Conservation (phyloP, 2,329 filamentous ascomycete species). For the Exophiala bonariae region DNA sequence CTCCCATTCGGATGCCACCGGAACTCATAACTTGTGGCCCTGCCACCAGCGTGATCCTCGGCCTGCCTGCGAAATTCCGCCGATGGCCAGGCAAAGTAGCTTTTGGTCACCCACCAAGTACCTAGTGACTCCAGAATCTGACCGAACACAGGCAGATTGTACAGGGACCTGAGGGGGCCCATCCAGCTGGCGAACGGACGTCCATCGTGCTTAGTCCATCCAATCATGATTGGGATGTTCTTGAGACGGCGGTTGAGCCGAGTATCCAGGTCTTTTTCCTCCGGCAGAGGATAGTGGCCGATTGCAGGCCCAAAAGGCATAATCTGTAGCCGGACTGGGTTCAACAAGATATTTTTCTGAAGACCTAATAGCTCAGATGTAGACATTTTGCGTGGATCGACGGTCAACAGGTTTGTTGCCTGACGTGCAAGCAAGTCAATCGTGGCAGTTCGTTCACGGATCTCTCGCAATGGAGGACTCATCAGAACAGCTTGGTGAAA, state of each 20-base stretch:
- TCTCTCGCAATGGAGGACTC: conserved; percentile 3
- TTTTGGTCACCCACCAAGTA: conserved; percentile 4
- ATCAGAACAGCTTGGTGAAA: conserved; percentile 9
- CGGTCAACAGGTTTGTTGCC: not conserved
- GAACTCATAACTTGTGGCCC: conserved; percentile 1
- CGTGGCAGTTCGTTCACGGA: not conserved
- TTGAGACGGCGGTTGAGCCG: not conserved
- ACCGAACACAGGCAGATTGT: not conserved
- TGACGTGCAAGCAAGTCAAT: not conserved
- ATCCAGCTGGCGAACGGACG: conserved; percentile 1
- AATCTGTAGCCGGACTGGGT: conserved; percentile 1
- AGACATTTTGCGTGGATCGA: conserved; percentile 3
- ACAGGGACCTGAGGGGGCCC: not conserved
- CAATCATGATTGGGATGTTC: conserved; percentile 2
- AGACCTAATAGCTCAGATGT: not conserved
- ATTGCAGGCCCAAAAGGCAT: conserved; percentile 5
- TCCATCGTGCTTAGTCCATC: conserved; percentile 4
- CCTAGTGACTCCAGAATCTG: conserved; percentile 1
- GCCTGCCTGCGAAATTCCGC: conserved; percentile 2
- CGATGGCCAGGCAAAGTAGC: conserved; percentile 3
- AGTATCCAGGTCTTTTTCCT: not conserved
- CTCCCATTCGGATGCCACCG: not conserved
- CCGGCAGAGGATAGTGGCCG: conserved; percentile 1
- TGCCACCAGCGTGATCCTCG: conserved; percentile 1
- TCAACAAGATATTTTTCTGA: not conserved